Conservation (phyloP, 1,139 yeast species). For the Blastobotrys serpentis region DNA sequence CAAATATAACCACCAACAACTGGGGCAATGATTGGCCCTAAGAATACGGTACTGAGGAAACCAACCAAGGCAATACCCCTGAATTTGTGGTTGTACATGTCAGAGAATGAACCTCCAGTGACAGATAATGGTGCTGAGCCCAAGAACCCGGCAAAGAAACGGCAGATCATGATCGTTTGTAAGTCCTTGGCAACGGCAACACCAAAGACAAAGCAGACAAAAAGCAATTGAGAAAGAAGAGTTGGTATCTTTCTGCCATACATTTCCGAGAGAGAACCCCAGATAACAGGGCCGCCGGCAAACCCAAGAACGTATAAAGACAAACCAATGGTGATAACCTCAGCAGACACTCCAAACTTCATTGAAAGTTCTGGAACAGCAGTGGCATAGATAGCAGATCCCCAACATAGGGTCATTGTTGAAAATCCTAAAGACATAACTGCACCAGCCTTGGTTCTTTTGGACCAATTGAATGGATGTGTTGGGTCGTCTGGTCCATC, state of each 20-base stretch:
- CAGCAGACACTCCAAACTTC: constrained; percentile 22
- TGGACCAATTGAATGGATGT: constrained; percentile 46
- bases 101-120: constrained; percentile 81
- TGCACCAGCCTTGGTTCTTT: constrained; percentile 34
- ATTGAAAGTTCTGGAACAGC: constrained; percentile 28
- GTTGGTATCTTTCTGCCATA: constrained; percentile 65
- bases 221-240: constrained; percentile 43
- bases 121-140: constrained; percentile 82
- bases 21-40: constrained; percentile 75
- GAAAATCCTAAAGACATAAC: constrained; percentile 32
- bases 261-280: constrained; percentile 76
- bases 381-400: constrained; percentile 40
- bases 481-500: constrained; percentile 48
- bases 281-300: constrained; percentile 75
- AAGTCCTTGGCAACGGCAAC: constrained; percentile 60
- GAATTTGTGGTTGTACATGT: constrained; percentile 55
- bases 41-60: constrained; percentile 63
- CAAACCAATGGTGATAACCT: constrained; percentile 46
- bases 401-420: constrained; percentile 38
- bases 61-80: constrained; percentile 68
- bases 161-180: constrained; percentile 66
- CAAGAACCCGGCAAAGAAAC: constrained; percentile 71
- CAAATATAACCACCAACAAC: constrained; percentile 38
- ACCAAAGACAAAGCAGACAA: constrained; percentile 40
- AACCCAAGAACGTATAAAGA: constrained; percentile 75